Evolutionary conservation across 2,329 filamentous ascomycete species (phyloP), one percentile per base, ranked within the genome.

Genomic region (Aspergillus pseudonomiae): DNA sequence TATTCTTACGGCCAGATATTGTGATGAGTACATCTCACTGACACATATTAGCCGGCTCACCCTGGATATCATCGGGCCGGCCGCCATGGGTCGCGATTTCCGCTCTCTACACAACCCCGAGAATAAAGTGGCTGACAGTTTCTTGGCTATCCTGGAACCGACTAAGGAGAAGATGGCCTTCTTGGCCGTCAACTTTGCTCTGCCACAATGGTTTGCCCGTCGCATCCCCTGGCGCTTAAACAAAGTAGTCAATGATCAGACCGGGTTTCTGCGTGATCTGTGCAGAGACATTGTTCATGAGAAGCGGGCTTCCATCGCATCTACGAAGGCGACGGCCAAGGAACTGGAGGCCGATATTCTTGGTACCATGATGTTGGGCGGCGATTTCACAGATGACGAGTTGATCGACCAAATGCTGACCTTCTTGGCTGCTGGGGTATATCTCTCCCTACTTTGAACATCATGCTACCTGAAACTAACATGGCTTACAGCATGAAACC

Each of bases 1-100:
- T 76, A 63, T 34, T 59, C 19, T 19, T 34, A 9, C 6, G 7
- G 7, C 24, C 21, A 54, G 19, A 6, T 30, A 26, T 53, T 9
- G 50, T 19, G 32, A 39, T 24, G 30, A 34, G 12, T 21, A 24
- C 16, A 55, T 6, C 16, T 10, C 21, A 28, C 32, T 46, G 12
- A 34, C 0, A 14, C 6, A 36, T 55, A 12, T 34, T 24, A 77
- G 74, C 41, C 82, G 85, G 3, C 81, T 84, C 2, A 86, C 85
- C 0, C 80, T 88, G 10, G 85, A 88, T 65, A 85, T 88, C 52
- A 88, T 88, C 57, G 85, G 85, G 1, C 74, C 84, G 1, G 84
- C 84, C 1, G 85, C 84, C 16, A 83, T 87, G 79, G 84, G 84
- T 9, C 79, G 83, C 30, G 85, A 87, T 65, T 88, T 88, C 67